Evolutionary conservation across 352 stramenopile genomes (phyloP), one percentile per base, ranked within the genome.

Genomic region (Pythium apleroticum): DNA sequence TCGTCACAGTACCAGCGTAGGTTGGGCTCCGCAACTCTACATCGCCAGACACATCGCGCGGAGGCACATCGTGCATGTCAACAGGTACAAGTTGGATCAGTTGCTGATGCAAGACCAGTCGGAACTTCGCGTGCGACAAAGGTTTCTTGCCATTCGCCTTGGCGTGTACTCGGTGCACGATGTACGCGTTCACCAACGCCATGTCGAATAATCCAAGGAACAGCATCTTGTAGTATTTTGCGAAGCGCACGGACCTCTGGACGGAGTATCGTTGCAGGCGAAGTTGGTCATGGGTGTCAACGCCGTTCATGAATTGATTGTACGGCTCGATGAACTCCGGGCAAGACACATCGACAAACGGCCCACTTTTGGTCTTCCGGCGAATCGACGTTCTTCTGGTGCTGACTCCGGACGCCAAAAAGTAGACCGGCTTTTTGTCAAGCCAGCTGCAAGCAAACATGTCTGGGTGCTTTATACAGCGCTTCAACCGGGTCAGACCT

Each of bases 171-270:
- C 43, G 43, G 20, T 28, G 1, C 4, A 50, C 12, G 43, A 50
- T 27, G 43, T 50, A 28, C 7, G 43, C 43, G 12, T 50, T 50
- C 19, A 50, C 43, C 19, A 50, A 10, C 17, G 3, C 43, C 43
- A 50, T 50, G 43, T 50, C 43, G 43, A 50, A 50, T 14, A 50
- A 19, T 4, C 43, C 43, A 25, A 50, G 43, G 27, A 50, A 50
- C 7, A 50, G 43, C 43, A 50, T 50, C 43, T 50, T 50, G 43
- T 50, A 50, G 12, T 50, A 50, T 17, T 50, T 50, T 27, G 43
- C 43, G 27, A 28, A 50, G 3, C 43, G 43, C 6, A 50, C 43
- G 8, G 43, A 4, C 12, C 43, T 6, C 43, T 27, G 43, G 43
- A 27, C 43, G 19, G 43, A 50, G 20, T 50, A 50, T 50, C 43